Evolutionary conservation across 352 stramenopile genomes (phyloP).

Genomic region (Phytopythium delawarense): DNA sequence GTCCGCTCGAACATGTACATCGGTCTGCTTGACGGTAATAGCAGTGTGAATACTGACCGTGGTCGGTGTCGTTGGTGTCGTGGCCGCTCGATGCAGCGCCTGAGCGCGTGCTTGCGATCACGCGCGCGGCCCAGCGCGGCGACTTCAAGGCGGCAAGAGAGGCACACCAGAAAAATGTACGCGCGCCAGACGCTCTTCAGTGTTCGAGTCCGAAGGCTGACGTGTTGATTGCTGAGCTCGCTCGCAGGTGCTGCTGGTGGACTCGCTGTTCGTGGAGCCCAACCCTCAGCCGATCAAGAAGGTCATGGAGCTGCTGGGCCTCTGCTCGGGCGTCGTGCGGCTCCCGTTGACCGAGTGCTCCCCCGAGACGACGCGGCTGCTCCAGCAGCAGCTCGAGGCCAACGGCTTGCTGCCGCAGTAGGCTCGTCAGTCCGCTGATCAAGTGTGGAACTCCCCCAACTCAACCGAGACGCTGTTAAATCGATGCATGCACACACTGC

Average conservation of each 20-base stretch:
- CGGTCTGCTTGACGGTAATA: neutral
- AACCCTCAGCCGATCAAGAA: slow-evolving; percentile 83
- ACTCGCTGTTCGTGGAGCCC: slow-evolving; percentile 71
- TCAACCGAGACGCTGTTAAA: neutral
- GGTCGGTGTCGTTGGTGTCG: neutral
- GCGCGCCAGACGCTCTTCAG: slow-evolving; percentile 2
- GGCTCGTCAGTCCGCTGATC: neutral
- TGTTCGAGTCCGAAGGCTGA: neutral
- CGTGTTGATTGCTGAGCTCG: neutral
- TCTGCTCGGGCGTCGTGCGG: slow-evolving; percentile 45
- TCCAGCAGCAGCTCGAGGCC: slow-evolving; percentile 39
- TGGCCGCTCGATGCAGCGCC: slow-evolving; percentile 25
- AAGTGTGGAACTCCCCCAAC: neutral
- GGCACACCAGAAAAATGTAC: slow-evolving; percentile 69
- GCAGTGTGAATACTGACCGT: neutral
- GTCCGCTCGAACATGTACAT: slow-evolving; percentile 5
- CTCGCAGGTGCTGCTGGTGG: slow-evolving; percentile 48
- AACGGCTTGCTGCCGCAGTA: slow-evolving; percentile 30
- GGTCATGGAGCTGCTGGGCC: slow-evolving; percentile 60
- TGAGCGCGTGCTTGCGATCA: slow-evolving; percentile 70
- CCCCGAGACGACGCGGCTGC: slow-evolving; percentile 35
- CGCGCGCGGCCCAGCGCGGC: slow-evolving; percentile 57
- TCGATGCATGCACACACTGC: neutral
- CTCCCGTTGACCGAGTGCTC: slow-evolving; percentile 45
- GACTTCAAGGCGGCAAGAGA: slow-evolving; percentile 62